A percentile compares a stretch with the other conserved stretches of the same genome.
Conservation (phyloP, 2,329 filamentous ascomycete species). For the Sphaerostilbella broomeana region DNA sequence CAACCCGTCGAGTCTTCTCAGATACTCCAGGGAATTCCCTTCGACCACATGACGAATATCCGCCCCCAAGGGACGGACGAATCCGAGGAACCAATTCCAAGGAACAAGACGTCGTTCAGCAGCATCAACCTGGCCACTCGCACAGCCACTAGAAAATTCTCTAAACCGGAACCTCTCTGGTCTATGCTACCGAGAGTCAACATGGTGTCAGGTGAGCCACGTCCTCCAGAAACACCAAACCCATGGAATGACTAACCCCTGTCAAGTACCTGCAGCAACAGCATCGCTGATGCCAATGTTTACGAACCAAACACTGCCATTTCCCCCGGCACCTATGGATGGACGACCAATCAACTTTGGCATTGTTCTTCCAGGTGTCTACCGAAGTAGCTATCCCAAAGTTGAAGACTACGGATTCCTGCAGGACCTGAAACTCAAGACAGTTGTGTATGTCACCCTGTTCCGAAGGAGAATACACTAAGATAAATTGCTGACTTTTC, state of each 20-base stretch:
- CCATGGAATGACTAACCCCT: neutral
- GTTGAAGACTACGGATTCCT: slow-evolving; percentile 65
- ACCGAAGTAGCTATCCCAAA: slow-evolving; percentile 74
- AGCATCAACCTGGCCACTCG: too few relatives aligned
- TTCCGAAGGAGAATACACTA: neutral
- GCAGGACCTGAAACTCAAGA: slow-evolving; percentile 62
- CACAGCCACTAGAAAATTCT: too few relatives aligned
- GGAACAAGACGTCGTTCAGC: too few relatives aligned
- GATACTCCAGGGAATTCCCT: slow-evolving; percentile 25
- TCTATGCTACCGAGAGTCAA: too few relatives aligned
- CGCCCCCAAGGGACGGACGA: slow-evolving; percentile 13
- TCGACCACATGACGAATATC: slow-evolving; percentile 25
- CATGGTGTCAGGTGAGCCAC: too few relatives aligned
- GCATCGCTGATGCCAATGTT: slow-evolving; percentile 1
- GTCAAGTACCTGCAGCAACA: slow-evolving; percentile 1
- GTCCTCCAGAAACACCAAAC: too few relatives aligned
- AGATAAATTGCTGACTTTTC: too few relatives aligned
- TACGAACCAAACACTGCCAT: slow-evolving; percentile 14
- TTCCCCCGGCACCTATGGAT: slow-evolving; percentile 19
- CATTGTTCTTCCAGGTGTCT: slow-evolving; percentile 65
- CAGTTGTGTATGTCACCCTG: slow-evolving; percentile 59
- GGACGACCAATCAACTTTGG: slow-evolving; percentile 66
- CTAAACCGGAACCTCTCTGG: too few relatives aligned
- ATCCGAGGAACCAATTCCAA: too few relatives aligned
- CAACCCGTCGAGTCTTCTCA: slow-evolving; percentile 18